Conservation (phyloP, 768 basidiomycete species). For the Pluteus cervinus region DNA sequence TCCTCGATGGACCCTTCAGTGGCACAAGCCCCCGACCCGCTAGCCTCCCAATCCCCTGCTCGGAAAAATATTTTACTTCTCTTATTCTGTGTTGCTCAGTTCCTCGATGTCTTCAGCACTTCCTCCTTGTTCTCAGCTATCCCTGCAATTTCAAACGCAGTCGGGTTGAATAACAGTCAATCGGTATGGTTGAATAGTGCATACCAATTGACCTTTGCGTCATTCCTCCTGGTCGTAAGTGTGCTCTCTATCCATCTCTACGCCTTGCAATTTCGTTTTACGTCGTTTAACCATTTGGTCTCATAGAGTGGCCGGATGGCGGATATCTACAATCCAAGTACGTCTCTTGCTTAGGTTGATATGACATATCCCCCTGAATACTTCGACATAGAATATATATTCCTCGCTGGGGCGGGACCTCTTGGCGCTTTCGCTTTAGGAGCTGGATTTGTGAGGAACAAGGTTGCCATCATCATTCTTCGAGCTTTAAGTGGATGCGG, state of each 20-base stretch:
- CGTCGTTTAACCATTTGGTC: too few relatives aligned
- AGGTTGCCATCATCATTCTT: conserved; percentile 42
- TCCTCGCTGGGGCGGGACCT: conserved; percentile 30
- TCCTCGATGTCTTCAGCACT: conserved; percentile 38
- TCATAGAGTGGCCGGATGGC: conserved; percentile 30
- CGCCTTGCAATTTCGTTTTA: background rate
- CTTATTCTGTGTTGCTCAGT: conserved; percentile 34
- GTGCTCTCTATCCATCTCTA: background rate
- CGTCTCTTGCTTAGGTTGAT: conserved; percentile 6
- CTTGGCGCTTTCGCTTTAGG: conserved; percentile 39
- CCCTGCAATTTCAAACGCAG: conserved; percentile 21
- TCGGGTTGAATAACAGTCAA: conserved; percentile 16
- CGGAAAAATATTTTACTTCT: conserved; percentile 22
- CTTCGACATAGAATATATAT: conserved; percentile 28
- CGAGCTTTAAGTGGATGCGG: conserved; percentile 47
- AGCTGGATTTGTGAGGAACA: conserved; percentile 39
- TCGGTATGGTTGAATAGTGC: conserved; percentile 36
- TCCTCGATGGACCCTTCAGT: too few relatives aligned
- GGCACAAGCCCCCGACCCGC: too few relatives aligned
- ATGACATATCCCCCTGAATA: background rate
- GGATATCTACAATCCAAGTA: conserved; percentile 36
- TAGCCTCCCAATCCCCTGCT: background rate
- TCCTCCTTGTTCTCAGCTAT: conserved; percentile 34
- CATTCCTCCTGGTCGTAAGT: conserved; percentile 31
- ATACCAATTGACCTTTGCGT: conserved; percentile 36